Conservation (phyloP, 768 basidiomycete species). For the Serendipita sp. region DNA sequence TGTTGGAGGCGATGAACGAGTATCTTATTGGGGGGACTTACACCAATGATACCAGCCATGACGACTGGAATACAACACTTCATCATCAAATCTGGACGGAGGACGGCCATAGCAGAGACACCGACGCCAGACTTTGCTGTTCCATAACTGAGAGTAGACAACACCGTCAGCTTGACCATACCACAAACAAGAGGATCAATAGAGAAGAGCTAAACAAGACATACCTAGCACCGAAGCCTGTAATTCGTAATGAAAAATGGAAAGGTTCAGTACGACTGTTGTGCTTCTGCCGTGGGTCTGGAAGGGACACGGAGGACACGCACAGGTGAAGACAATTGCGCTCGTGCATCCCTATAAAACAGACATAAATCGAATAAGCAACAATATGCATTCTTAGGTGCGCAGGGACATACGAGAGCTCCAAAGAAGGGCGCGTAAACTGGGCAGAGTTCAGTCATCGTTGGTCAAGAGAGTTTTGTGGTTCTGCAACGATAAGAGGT, state of each 20-base stretch:
- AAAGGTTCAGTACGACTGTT: not conserved
- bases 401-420: conserved; percentile 54
- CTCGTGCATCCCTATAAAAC: conserved; percentile 70
- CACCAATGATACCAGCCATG: conserved; percentile 99
- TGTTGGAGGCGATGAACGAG: no score
- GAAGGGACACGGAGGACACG: not conserved
- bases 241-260: not conserved
- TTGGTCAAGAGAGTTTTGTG: no score
- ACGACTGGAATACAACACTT: conserved; percentile 93
- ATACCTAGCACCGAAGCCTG: conserved; percentile 78
- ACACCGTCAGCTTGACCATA: not conserved
- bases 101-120: conserved; percentile 93
- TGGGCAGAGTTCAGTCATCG: conserved; percentile 31
- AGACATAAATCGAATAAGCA: not conserved
- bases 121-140: conserved; percentile 98
- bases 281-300: not conserved
- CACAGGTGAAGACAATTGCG: conserved; percentile 80
- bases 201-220: conserved; percentile 13
- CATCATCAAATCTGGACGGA: conserved; percentile 95
- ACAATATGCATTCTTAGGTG: not conserved
- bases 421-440: conserved; percentile 98
- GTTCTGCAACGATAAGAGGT: no score
- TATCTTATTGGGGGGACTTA: conserved; percentile 34
- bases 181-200: conserved; percentile 11
- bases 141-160: conserved; percentile 44